phyloP scores from a whole-genome alignment of 2,329 filamentous ascomycete genomes.

The Chrysoporthe cubensis region DNA sequence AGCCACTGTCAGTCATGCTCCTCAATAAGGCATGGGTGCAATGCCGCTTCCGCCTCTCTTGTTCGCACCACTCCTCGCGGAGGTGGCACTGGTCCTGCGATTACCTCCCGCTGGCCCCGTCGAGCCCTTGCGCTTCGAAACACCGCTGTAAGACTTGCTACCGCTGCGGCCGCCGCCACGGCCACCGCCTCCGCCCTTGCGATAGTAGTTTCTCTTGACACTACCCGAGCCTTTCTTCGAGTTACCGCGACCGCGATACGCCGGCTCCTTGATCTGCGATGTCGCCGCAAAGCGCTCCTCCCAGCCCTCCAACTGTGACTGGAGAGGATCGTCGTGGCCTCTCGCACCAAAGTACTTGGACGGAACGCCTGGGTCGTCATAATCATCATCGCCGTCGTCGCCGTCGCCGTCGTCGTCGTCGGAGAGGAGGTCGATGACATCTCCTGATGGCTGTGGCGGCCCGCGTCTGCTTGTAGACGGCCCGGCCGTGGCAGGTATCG shows the following conservation, averaged over 20 bases:
- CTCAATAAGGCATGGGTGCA: slow-evolving; percentile 23
- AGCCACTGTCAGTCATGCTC: not conserved
- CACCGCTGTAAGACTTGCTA: slow-evolving; percentile 29
- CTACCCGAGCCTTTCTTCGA: slow-evolving; percentile 25
- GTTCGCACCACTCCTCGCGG: slow-evolving; percentile 15
- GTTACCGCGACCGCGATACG: slow-evolving; percentile 30
- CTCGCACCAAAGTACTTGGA: slow-evolving; percentile 52
- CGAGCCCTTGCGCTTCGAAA: slow-evolving; percentile 31
- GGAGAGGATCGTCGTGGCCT: slow-evolving; percentile 18
- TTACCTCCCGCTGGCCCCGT: not conserved
- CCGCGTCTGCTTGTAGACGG: slow-evolving; percentile 13
- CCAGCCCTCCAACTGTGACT: slow-evolving; percentile 35
- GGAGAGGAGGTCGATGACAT: slow-evolving; percentile 61
- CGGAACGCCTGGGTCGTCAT: slow-evolving; percentile 38
- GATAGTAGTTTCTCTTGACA: slow-evolving; percentile 26
- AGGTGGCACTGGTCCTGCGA: slow-evolving; percentile 19
- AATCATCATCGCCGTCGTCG: slow-evolving; percentile 35
- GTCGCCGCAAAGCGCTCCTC: slow-evolving; percentile 34
- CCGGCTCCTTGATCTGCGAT: slow-evolving; percentile 31
- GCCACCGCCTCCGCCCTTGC: slow-evolving; percentile 28
- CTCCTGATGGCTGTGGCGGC: slow-evolving; percentile 36
- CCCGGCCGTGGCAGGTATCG: slow-evolving; percentile 24
- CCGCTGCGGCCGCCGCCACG: slow-evolving; percentile 27
- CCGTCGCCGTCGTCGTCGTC: slow-evolving; percentile 44
- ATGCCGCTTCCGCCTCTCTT: slow-evolving; percentile 20